Evolutionary conservation across 2,329 filamentous ascomycete species (phyloP), one percentile per base, ranked within the genome.

Genomic region (Pseudogymnoascus sp.): DNA sequence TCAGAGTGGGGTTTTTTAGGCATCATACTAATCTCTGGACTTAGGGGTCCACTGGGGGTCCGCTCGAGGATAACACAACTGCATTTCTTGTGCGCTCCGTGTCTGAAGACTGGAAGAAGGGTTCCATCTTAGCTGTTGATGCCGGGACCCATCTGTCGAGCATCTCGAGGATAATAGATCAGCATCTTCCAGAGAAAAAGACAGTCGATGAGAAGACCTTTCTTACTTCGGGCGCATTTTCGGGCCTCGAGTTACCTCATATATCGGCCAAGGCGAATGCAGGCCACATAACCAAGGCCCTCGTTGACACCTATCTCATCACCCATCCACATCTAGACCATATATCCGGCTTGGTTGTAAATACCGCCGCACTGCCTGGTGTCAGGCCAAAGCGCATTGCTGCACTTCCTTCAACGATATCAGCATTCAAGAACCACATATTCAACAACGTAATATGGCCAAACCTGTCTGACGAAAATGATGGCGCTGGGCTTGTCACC

Each of bases 401-500:
- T 1, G 93, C 89, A 0, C 77, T 97, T 3, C 91, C 92, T 0
- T 87, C 85, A 28, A 96, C 93, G n/a, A 92, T 99, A 59, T 82
- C 90, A 50, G 92, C 93, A 0, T 87, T 99, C 74, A 97, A 96
- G 72, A 85, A 80, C 0, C 92, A 99, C 74, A 90, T 99, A 63
- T 99, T 99, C 78, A 99, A 99, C 75, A 95, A 97, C 70, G 78
- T 96, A 62, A 96, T 97, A 60, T 99, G 94, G 94, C 94, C 94
- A 0, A 99, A 99, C 67, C 77, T 99, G 38, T 95, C 91, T 0
- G 93, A 99, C 70, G 94, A 99, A 75, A 94, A 96, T 72, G 91
- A 92, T 35, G 94, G 94, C 22, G 92, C 92, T 3, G 94, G 94
- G 0, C 81, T 99, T 28, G 85, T 99, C 35, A 96, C 91, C 0